Evolutionary conservation across 331 rosid genomes (phyloP), one percentile per base, ranked within the genome.

Genomic region (Arachis monticola): DNA sequence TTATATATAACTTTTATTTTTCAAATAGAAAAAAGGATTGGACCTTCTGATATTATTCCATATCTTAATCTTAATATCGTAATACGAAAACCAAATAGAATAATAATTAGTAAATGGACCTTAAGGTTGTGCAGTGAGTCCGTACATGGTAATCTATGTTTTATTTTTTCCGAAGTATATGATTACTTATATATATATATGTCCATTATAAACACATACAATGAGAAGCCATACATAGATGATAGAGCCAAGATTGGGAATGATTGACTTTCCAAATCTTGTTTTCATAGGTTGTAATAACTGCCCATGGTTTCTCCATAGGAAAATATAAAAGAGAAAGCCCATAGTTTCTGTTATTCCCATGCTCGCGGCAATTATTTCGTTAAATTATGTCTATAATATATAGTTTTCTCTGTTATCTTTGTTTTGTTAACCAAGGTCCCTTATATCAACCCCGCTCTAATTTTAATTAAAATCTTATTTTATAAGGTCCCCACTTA

Each of bases 81-180:
- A 69, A 38, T 11, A 53, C 32, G 5, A 38, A 69, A 53, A 38
- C 31, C 9, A 69, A 40, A 14, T 9, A 70, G 42, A 55, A 55
- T 41, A 69, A 40, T 14, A 70, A 70, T 10, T 10, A 30, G 22
- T 70, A 32, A 64, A 63, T 45, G 90, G 38, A 72, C 14, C 73
- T 56, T 57, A 5, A 45, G 60, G 67, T 7, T 78, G 59, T 77
- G 69, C 81, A 38, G 22, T 11, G 7, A 10, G 73, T 64, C 51
- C 11, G n/a, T 12, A 42, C 61, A 82, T 76, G 80, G 76, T 64
- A 58, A 67, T 73, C 65, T 30, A 67, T 47, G 11, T 55, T 45
- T 45, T 45, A 6, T 45, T 45, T 45, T 45, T 45, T 45, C 2
- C 10, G 10, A 8, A 7, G 31, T 38, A 14, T n/a, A 55, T 14